phyloP scores from a whole-genome alignment of 305 asterid species.

The Withania somnifera region DNA sequence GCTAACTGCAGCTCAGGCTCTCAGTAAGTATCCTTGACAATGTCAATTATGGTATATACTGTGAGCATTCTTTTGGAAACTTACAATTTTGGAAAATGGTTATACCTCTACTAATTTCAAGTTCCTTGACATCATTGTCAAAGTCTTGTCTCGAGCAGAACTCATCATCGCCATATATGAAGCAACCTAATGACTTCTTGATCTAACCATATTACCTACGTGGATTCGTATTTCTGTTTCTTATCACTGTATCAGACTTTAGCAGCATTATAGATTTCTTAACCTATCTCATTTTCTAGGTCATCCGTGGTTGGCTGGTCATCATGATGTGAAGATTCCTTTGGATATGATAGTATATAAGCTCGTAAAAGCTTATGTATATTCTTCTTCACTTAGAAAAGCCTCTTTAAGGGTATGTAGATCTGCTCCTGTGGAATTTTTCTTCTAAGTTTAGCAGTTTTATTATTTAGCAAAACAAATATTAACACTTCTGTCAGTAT shows the following conservation, averaged over 20 bases:
- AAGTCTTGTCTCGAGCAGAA: background rate
- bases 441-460: background rate
- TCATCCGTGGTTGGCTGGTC: slow-evolving; percentile 93
- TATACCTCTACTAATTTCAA: background rate
- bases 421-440: background rate
- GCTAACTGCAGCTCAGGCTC: slow-evolving; percentile 95
- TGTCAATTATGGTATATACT: background rate
- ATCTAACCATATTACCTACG: background rate
- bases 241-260: background rate
- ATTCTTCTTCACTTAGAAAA: slow-evolving; percentile 81
- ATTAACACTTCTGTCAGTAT: background rate
- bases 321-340: slow-evolving; percentile 71
- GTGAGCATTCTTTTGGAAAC: background rate
- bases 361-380: slow-evolving; percentile 73
- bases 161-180: background rate
- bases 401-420: slow-evolving; percentile 67
- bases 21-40: slow-evolving; percentile 39
- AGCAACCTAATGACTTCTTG: background rate
- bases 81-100: background rate
- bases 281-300: slow-evolving; percentile 29
- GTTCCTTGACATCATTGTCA: background rate
- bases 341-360: slow-evolving; percentile 75
- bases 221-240: background rate
- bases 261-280: background rate
- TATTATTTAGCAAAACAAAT: background rate